Percentiles rank a stretch among this genome's conserved stretches.
phyloP scores from a whole-genome alignment of 768 basidiomycete species.

The Tulasnella sp. region DNA sequence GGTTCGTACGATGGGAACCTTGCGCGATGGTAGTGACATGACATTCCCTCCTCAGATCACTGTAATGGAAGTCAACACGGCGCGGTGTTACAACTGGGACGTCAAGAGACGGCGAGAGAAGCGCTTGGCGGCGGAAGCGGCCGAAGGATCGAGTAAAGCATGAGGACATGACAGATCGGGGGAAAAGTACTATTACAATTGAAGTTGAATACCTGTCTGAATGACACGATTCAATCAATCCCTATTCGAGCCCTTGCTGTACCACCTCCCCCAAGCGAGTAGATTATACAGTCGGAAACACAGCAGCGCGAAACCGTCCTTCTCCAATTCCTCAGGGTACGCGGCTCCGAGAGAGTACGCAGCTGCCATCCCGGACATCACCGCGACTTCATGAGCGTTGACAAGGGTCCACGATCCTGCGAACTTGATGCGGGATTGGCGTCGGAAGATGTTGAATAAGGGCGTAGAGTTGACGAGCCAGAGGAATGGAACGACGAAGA shows the following conservation, averaged over 20 bases:
- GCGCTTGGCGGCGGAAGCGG: neutral
- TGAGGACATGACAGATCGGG: neutral
- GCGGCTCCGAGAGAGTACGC: conserved; percentile 30
- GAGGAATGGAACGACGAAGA: conserved; percentile 24
- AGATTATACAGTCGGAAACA: neutral
- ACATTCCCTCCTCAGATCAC: conserved; percentile 30
- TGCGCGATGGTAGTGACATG: neutral
- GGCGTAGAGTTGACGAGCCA: neutral
- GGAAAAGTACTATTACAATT: neutral
- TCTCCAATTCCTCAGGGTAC: conserved; percentile 28
- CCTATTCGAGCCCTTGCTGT: conserved; percentile 5
- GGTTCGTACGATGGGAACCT: conserved; percentile 25
- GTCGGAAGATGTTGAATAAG: neutral
- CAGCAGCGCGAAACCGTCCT: conserved; percentile 6
- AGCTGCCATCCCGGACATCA: conserved; percentile 31
- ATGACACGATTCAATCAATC: neutral
- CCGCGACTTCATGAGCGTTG: conserved; percentile 31
- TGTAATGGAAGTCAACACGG: conserved; percentile 92
- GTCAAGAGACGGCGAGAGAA: conserved; percentile 65
- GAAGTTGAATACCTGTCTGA: neutral
- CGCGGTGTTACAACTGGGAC: conserved; percentile 93
- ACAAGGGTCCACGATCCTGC: conserved; percentile 28
- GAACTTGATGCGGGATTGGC: conserved; percentile 18
- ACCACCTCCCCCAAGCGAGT: neutral
- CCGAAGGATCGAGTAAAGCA: neutral